Evolutionary conservation across 176 grass and related monocot species (phyloP).

Genomic region (Elymus sibiricus): DNA sequence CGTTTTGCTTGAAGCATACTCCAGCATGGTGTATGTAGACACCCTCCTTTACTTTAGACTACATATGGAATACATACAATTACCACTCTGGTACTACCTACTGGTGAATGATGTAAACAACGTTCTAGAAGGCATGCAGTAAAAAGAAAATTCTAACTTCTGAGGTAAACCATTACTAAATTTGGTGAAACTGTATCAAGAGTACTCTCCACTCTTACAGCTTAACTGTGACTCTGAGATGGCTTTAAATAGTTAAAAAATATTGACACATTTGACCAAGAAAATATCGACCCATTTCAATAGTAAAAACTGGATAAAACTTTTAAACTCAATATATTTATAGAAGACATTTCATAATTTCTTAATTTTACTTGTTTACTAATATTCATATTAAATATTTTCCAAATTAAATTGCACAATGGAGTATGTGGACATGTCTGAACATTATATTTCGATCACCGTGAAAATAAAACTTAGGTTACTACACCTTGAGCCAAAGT

Average conservation of each 20-base stretch:
- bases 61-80: not conserved
- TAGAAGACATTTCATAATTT: not conserved
- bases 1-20: not conserved
- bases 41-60: not conserved
- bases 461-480: too few relatives aligned
- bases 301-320: not conserved
- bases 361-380: not conserved
- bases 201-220: not conserved
- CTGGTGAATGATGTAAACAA: not conserved
- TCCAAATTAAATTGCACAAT: not conserved
- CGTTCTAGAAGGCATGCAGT: not conserved
- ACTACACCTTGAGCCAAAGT: too few relatives aligned
- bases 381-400: not conserved
- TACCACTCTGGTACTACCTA: not conserved
- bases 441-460: not conserved
- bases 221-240: not conserved
- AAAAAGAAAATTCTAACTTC: not conserved
- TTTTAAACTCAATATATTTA: not conserved
- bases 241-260: not conserved
- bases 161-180: not conserved
- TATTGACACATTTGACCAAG: not conserved
- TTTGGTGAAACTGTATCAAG: not conserved
- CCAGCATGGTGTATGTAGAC: not conserved
- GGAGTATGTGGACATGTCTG: not conserved
- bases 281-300: not conserved